Base-by-base conservation (phyloP, 306 rosid species). In the Sechiopsis laciniata region DNA sequence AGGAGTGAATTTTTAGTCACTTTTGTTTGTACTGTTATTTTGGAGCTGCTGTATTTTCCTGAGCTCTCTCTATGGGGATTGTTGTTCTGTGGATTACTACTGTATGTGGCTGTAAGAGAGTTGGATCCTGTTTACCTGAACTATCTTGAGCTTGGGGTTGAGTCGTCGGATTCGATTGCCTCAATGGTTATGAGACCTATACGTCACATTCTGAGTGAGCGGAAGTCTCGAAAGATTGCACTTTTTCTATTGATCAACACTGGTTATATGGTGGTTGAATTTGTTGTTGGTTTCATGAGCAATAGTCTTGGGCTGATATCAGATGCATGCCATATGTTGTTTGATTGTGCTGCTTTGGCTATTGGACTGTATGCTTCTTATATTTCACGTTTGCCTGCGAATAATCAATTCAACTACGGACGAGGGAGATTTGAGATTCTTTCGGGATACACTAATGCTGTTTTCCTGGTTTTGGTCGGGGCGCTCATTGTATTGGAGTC, bases 331-430 rank as follows among this genome's bases (percentile, higher is more conserved):
- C 98, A 93, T 78, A 93, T 93, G 98, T 80, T 93, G 88, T 93
- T 93, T 81, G 98, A 93, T 79, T 93, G 98, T 85, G 98, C 96
- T 83, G 98, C 98, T 69, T 79, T 93, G 81, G 98, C 98, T 8
- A 88, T 93, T 80, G 98, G 98, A 73, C 62, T 93, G 51, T 93
- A 93, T 79, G 98, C 98, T 71, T 93, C 97, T 0, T 93, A 93
- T 82, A 90, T 93, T 74, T 93, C 98, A 2, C 90, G 96, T 54
- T 83, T 93, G 64, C 98, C 97, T 35, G 97, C 98, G 0, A 90
- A 90, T 82, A 74, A 48, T 71, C 87, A 87, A 78, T 90, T 83
- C 70, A 89, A 88, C 78, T 92, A 86, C 57, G 97, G 97, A 8
- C 89, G 97, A 20, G 97, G 96, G 68, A 88, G 97, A 62, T 92